Evolutionary conservation across 352 stramenopile genomes (phyloP).

Genomic region (Saprolegnia parasitica): DNA sequence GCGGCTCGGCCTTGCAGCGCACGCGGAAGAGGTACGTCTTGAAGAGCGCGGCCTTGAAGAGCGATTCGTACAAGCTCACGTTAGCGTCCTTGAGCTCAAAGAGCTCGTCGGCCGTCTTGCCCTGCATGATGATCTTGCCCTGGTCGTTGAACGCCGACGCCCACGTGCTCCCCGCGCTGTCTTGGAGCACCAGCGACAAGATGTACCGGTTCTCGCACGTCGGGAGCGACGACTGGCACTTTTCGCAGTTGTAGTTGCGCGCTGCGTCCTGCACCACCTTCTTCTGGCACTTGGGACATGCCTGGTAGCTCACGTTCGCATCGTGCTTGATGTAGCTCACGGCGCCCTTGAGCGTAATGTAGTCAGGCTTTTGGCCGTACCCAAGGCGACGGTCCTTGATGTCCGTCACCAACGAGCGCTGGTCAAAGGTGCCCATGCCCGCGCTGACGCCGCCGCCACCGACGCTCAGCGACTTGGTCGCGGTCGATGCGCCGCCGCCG

Average conservation of each 20-base stretch:
- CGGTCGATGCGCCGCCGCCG: constrained; percentile 55
- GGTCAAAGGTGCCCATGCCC: constrained; percentile 70
- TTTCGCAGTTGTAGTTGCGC: constrained; percentile 94
- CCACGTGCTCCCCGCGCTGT: constrained; percentile 93
- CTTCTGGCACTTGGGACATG: constrained; percentile 87
- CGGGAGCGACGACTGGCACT: constrained; percentile 92
- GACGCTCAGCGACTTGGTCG: constrained; percentile 75
- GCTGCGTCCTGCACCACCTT: constrained; percentile 91
- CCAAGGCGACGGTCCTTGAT: constrained; percentile 96
- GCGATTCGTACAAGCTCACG: constrained; percentile 86
- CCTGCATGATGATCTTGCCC: constrained; percentile 89
- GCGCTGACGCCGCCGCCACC: constrained; percentile 70
- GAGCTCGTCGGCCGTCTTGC: constrained; percentile 91
- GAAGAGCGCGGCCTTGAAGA: constrained; percentile 92
- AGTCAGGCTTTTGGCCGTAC: constrained; percentile 95
- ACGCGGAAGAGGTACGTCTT: constrained; percentile 83
- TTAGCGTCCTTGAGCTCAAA: constrained; percentile 79
- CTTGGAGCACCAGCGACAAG: constrained; percentile 89
- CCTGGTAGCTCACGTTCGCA: constrained; percentile 80
- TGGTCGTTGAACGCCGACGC: constrained; percentile 97
- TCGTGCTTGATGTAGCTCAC: constrained; percentile 98
- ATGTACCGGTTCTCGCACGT: constrained; percentile 95
- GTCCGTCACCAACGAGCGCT: constrained; percentile 85
- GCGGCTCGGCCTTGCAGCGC: constrained; percentile 94
- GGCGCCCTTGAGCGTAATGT: constrained; percentile 93